phyloP scores from a whole-genome alignment of 2,329 filamentous ascomycete genomes.

The Epicoccum sorghinum region DNA sequence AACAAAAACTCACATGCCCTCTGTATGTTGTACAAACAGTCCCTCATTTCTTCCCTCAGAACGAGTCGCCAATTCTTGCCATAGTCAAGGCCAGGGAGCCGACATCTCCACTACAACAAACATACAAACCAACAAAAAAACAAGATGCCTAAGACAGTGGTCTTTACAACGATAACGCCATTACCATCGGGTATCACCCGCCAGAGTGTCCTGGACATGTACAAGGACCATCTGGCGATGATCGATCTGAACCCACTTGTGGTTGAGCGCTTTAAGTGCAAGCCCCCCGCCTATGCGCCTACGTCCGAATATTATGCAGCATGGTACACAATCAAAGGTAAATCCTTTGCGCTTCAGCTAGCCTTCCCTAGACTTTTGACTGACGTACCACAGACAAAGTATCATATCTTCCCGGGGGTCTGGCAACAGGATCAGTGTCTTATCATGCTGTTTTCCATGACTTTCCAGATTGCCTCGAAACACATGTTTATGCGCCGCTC shows the following conservation, averaged over 20 bases:
- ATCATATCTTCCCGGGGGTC: conserved; percentile 71
- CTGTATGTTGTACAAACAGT: conserved; percentile 26
- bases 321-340: conserved; percentile 69
- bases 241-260: conserved; percentile 88
- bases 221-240: conserved; percentile 81
- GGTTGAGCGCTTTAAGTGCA: conserved; percentile 71
- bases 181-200: conserved; percentile 72
- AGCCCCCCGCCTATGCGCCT: conserved; percentile 68
- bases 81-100: background rate
- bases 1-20: conserved; percentile 35
- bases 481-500: conserved; percentile 82
- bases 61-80: too few relatives aligned
- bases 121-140: background rate
- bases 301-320: conserved; percentile 73
- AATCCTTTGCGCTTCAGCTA: background rate
- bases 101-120: background rate
- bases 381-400: conserved; percentile 65
- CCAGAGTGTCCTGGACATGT: conserved; percentile 72
- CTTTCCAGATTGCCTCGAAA: conserved; percentile 73
- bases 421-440: conserved; percentile 69
- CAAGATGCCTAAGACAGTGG: conserved; percentile 71
- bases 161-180: conserved; percentile 80
- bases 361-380: background rate
- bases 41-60: background rate
- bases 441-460: conserved; percentile 85